Conservation (phyloP, 495 filamentous ascomycete species). For the Apodospora peruviana region DNA sequence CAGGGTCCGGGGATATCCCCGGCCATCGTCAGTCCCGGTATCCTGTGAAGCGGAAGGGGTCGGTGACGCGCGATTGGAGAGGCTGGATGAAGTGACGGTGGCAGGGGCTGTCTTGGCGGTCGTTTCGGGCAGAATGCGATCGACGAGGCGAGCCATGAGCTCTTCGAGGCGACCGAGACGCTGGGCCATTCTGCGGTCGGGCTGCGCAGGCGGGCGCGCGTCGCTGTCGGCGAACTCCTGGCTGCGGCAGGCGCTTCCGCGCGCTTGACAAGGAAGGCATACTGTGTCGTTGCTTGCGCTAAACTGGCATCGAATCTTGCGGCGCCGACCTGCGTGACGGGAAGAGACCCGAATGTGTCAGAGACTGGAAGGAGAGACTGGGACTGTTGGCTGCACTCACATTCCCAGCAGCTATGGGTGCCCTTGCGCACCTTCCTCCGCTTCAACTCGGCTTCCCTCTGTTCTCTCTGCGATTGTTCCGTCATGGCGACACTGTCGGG, state of each 20-base stretch:
- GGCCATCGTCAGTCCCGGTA: conserved; percentile 1
- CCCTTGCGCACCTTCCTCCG: conserved; percentile 50
- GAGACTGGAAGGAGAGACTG: no score
- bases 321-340: conserved; percentile 32
- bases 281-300: conserved; percentile 28
- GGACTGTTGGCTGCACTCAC: conserved; percentile 35
- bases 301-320: conserved; percentile 43
- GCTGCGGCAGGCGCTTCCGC: conserved; percentile 42
- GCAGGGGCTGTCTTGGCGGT: background rate
- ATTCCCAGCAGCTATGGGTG: conserved; percentile 53
- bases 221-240: conserved; percentile 43
- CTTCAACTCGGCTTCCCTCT: conserved; percentile 6
- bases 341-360: no score
- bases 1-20: conserved; percentile 3
- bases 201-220: conserved; percentile 18
- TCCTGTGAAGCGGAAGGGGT: conserved; percentile 12
- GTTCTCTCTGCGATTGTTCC: background rate
- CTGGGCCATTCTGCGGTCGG: conserved; percentile 36
- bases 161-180: conserved; percentile 41
- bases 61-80: background rate
- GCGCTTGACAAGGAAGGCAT: conserved; percentile 41
- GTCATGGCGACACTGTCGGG: background rate
- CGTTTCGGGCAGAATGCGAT: conserved; percentile 28
- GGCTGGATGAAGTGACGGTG: background rate
- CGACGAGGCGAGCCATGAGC: conserved; percentile 40